Percentiles rank a stretch among this genome's conserved stretches.
Evolutionary conservation across 495 filamentous ascomycete species (phyloP).

Genomic region (Tuber borchii): DNA sequence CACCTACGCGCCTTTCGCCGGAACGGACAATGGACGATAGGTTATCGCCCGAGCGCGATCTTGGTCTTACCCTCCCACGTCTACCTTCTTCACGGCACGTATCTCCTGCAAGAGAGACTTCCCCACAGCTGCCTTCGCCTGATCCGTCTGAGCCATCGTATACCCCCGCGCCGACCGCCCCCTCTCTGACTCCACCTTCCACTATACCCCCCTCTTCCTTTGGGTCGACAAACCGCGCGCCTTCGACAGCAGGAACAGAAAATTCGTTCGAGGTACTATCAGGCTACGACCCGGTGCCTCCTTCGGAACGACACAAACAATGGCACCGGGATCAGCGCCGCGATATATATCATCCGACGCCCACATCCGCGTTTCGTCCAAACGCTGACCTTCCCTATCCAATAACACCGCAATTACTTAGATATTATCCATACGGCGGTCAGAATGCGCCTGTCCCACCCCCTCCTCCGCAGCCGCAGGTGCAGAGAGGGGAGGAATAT

Average conservation of each 20-base stretch:
- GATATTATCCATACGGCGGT: constrained; percentile 25
- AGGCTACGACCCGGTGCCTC: constrained; percentile 32
- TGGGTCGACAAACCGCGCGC: constrained; percentile 24
- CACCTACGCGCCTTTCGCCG: constrained; percentile 24
- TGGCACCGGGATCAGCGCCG: constrained; percentile 34
- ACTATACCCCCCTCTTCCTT: constrained; percentile 32
- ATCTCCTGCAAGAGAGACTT: constrained; percentile 25
- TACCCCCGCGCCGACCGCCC: constrained; percentile 26
- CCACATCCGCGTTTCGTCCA: constrained; percentile 19
- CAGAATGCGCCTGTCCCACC: constrained; percentile 22
- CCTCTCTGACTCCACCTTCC: constrained; percentile 23
- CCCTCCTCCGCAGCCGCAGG: constrained; percentile 12
- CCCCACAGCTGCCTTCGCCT: constrained; percentile 14
- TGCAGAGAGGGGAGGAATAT: constrained; percentile 24
- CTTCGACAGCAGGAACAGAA: constrained; percentile 33
- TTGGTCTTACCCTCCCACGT: constrained; percentile 17
- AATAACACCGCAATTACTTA: constrained; percentile 31
- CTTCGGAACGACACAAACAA: constrained; percentile 27
- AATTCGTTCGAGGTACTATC: constrained; percentile 36
- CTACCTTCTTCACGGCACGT: constrained; percentile 30
- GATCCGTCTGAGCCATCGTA: constrained; percentile 28
- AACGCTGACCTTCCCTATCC: constrained; percentile 35
- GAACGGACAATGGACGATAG: constrained; percentile 33
- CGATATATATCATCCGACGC: constrained; percentile 10
- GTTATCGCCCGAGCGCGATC: constrained; percentile 29